phyloP scores from a whole-genome alignment of 179 eudicot genomes.

The Spinacia oleracea region DNA sequence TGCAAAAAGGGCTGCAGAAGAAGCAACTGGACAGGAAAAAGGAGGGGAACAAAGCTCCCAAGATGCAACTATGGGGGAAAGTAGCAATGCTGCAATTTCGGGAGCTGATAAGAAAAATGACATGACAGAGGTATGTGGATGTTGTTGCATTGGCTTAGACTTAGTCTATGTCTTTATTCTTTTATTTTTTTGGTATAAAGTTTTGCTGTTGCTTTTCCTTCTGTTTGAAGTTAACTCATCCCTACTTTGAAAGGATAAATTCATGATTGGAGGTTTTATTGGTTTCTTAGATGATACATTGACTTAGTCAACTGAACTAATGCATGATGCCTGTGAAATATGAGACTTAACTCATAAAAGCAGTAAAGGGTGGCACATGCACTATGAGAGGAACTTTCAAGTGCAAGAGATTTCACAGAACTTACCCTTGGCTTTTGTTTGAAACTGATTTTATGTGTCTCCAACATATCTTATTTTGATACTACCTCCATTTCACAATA shows the following conservation, averaged over 20 bases:
- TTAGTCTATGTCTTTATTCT: background rate
- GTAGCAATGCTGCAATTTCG: constrained; percentile 49
- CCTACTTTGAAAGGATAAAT: background rate
- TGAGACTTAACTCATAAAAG: background rate
- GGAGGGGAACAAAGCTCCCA: constrained; percentile 70
- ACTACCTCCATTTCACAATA: no score
- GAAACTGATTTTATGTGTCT: constrained; percentile 6
- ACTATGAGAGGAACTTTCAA: background rate
- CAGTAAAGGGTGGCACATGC: background rate
- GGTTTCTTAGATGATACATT: background rate
- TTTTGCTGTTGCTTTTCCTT: background rate
- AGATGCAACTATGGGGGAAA: constrained; percentile 80
- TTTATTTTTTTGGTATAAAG: background rate
- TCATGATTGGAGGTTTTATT: background rate
- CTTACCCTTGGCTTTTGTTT: background rate
- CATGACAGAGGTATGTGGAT: constrained; percentile 37
- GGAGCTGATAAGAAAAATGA: constrained; percentile 65
- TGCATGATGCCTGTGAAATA: background rate
- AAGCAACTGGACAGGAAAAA: constrained; percentile 57
- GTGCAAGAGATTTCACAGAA: background rate
- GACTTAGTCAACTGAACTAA: background rate
- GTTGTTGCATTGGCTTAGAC: background rate
- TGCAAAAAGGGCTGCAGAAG: constrained; percentile 95
- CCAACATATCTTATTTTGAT: background rate
- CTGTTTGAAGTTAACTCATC: background rate